Evolutionary conservation across 306 rosid species (phyloP).

Genomic region (Senna siamea): DNA sequence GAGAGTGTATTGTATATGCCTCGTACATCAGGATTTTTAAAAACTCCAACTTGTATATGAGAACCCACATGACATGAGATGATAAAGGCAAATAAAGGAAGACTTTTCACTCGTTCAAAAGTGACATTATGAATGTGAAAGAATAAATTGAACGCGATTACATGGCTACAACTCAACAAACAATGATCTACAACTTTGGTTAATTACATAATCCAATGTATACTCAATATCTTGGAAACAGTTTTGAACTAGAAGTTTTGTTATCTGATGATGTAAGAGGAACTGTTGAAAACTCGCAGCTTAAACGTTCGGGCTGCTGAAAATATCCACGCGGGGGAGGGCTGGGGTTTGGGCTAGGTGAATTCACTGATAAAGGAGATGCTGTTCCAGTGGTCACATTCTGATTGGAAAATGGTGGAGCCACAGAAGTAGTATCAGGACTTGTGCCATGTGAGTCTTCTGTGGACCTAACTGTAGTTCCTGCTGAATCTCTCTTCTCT

Average conservation of each 20-base stretch:
- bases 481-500: slow-evolving; percentile 70
- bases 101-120: slow-evolving; percentile 15
- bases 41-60: not conserved
- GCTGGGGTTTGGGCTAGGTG: slow-evolving; percentile 48
- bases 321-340: slow-evolving; percentile 50
- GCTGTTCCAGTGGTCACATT: slow-evolving; percentile 46
- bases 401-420: slow-evolving; percentile 40
- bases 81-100: slow-evolving; percentile 14
- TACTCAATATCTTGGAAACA: slow-evolving; percentile 61
- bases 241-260: slow-evolving; percentile 50
- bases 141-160: slow-evolving; percentile 68
- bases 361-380: slow-evolving; percentile 38
- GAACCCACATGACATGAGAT: slow-evolving; percentile 15
- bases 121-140: slow-evolving; percentile 42
- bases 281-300: slow-evolving; percentile 86
- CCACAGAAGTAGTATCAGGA: slow-evolving; percentile 22
- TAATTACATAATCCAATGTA: slow-evolving; percentile 55
- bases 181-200: slow-evolving; percentile 62
- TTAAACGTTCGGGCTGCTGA: slow-evolving; percentile 59
- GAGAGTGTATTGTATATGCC: not conserved
- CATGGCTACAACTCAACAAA: slow-evolving; percentile 51
- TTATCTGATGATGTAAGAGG: slow-evolving; percentile 80
- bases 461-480: slow-evolving; percentile 42
- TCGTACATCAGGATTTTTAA: slow-evolving; percentile 10
- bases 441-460: slow-evolving; percentile 52